phyloP scores from a whole-genome alignment of 1,284 basidiomycete species.

The Fomitiporia mediterranea region DNA sequence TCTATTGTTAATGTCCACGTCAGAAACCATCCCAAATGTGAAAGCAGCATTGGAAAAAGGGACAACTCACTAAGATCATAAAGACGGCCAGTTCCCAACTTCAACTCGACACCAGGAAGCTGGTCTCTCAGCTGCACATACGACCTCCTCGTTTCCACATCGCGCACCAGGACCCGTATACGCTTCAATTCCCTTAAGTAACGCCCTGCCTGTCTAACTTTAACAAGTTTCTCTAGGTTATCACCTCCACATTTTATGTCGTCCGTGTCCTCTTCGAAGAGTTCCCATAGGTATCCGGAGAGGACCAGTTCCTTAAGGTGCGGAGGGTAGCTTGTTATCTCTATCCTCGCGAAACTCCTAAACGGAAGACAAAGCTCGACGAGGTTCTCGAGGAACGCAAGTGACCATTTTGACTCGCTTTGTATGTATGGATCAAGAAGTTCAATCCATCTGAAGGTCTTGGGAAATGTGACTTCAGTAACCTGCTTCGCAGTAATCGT shows the following conservation, averaged over 20 bases:
- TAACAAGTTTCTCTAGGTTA: neutral
- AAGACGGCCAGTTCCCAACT: too few species aligned
- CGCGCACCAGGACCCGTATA: too few species aligned
- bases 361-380: neutral
- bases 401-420: neutral
- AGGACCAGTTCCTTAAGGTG: neutral
- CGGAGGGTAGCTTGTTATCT: neutral
- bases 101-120: too few species aligned
- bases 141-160: too few species aligned
- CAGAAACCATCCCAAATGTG: too few species aligned
- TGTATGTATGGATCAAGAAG: neutral
- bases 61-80: too few species aligned
- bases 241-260: neutral
- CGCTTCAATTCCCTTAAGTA: too few species aligned
- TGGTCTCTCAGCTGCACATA: conserved; percentile 7
- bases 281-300: neutral
- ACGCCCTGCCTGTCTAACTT: neutral
- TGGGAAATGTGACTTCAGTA: neutral
- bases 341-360: neutral
- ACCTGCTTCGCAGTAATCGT: neutral
- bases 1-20: too few species aligned
- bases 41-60: too few species aligned
- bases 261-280: neutral
- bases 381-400: conserved; percentile 3
- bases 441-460: neutral